Evolutionary conservation across 805 yeast genomes (phyloP).

Genomic region (Maudiozyma barnettii): DNA sequence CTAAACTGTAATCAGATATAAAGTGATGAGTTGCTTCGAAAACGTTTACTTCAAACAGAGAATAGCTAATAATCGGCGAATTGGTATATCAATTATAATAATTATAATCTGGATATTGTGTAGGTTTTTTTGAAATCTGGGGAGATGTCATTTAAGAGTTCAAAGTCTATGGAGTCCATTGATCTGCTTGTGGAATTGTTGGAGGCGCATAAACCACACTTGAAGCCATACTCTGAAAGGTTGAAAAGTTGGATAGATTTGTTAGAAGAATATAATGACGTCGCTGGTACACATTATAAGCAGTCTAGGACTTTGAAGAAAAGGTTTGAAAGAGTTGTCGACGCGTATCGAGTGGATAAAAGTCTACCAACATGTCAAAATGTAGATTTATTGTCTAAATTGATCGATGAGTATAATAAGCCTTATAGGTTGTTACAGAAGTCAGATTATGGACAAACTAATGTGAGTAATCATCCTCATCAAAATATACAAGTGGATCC

Average conservation of each 20-base stretch:
- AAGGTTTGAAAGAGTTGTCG: constrained; percentile 21
- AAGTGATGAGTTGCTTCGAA: too few relatives aligned
- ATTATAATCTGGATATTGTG: too few relatives aligned
- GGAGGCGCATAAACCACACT: constrained; percentile 23
- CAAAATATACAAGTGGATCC: too few relatives aligned
- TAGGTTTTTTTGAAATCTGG: too few relatives aligned
- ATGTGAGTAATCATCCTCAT: too few relatives aligned
- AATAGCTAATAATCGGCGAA: too few relatives aligned
- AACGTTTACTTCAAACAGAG: too few relatives aligned
- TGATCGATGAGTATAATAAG: constrained; percentile 5
- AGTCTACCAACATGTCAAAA: constrained; percentile 2
- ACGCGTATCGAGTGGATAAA: constrained; percentile 7
- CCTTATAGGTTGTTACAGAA: constrained; percentile 7
- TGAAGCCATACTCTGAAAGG: constrained; percentile 19
- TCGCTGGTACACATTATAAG: constrained; percentile 17
- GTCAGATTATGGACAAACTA: not conserved
- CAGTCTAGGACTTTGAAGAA: constrained; percentile 26
- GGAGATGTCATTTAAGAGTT: not conserved
- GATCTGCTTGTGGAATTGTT: constrained; percentile 14
- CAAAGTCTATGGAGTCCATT: constrained; percentile 1
- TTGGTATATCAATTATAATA: too few relatives aligned
- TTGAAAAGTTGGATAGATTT: constrained; percentile 22
- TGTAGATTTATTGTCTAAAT: not conserved
- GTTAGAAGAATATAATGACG: constrained; percentile 18
- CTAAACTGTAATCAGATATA: too few relatives aligned